Evolutionary conservation across 1,284 basidiomycete genomes (phyloP).

Genomic region (Peniophora sp.): DNA sequence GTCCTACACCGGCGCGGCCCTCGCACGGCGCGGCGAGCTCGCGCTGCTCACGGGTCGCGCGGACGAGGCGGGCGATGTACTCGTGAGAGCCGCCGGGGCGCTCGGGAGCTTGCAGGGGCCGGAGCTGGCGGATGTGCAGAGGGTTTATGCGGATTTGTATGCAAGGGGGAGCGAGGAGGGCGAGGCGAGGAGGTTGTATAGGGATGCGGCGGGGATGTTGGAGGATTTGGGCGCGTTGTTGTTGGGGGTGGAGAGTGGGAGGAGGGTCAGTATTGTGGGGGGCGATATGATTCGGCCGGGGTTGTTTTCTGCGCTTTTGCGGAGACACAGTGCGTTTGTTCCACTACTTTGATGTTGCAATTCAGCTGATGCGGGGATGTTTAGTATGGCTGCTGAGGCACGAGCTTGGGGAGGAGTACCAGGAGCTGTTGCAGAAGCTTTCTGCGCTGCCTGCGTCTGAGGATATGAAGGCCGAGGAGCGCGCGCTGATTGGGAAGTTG

Average conservation of each 20-base stretch:
- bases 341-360: background rate
- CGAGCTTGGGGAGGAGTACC: conserved; percentile 48
- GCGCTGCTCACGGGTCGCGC: conserved; percentile 53
- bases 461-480: conserved; percentile 65
- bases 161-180: conserved; percentile 38
- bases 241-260: conserved; percentile 37
- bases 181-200: conserved; percentile 44
- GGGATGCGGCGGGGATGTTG: conserved; percentile 44
- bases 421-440: conserved; percentile 50
- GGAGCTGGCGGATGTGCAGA: conserved; percentile 55
- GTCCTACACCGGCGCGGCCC: conserved; percentile 54
- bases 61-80: conserved; percentile 42
- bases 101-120: conserved; percentile 37
- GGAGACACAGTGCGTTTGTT: conserved; percentile 59
- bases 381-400: conserved; percentile 71
- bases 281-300: conserved; percentile 59
- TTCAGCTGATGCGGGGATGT: background rate
- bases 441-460: conserved; percentile 48
- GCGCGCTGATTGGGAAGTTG: conserved; percentile 64
- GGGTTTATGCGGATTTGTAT: conserved; percentile 55
- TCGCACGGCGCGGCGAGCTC: conserved; percentile 61
- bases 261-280: conserved; percentile 21
- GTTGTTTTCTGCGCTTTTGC: conserved; percentile 58
- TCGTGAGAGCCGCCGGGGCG: conserved; percentile 44
- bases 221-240: conserved; percentile 52